These are phyloP conservation scores for Coccomyxa sp. DNA, from an alignment of 139 green algal species.

Conservation along the genomic window DNA sequence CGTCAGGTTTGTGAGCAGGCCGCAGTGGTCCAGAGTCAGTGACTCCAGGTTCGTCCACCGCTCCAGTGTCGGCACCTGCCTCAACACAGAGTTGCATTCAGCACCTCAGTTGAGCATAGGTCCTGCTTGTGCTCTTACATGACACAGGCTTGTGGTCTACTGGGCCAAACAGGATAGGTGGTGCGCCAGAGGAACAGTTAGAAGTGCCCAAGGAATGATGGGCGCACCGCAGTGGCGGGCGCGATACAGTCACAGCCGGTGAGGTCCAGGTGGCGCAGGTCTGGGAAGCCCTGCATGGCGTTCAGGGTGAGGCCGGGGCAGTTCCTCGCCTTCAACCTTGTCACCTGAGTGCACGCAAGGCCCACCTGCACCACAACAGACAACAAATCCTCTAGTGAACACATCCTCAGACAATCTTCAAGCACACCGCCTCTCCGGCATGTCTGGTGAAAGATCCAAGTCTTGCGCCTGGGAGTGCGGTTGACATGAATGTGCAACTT, in stretches of 20 bases:
- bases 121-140: no score
- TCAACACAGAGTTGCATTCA: background rate
- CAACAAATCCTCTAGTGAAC: no score
- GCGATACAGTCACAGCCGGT: conserved; percentile 12
- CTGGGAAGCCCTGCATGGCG: conserved; percentile 12
- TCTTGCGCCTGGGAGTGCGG: no score
- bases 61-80: conserved; percentile 14
- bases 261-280: conserved; percentile 14
- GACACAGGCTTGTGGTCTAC: no score
- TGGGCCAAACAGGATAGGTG: background rate
- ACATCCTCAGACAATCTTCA: no score
- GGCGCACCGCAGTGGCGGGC: conserved; percentile 10
- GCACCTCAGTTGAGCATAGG: no score
- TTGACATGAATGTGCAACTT: no score
- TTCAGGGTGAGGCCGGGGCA: conserved; percentile 12
- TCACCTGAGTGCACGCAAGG: conserved; percentile 4
- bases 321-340: background rate
- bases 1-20: conserved; percentile 1
- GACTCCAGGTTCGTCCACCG: conserved; percentile 7
- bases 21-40: conserved; percentile 17
- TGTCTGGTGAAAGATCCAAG: no score
- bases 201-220: background rate
- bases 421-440: no score
- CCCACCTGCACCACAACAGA: background rate
- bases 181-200: background rate